Base-by-base conservation (phyloP, 345 rosid species). In the Citrus cavaleriei region DNA sequence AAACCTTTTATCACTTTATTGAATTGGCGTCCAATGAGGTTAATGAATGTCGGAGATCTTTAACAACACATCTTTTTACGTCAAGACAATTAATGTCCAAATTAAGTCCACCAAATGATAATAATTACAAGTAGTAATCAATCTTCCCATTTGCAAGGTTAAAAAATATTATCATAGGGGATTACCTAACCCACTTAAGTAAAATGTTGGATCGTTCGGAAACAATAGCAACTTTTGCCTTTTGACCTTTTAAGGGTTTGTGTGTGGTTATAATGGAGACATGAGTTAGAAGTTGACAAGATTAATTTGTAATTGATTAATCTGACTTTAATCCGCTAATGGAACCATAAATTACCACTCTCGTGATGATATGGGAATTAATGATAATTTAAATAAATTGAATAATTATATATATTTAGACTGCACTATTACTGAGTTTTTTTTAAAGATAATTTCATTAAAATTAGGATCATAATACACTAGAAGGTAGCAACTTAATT, bases 131-230 rank as follows among this genome's bases (percentile, higher is more conserved):
- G 42, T 2, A 27, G 21, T 62, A 46, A 76, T 49, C 51, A 46
- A 46, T 46, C 18, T 3, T 12, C 18, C 51, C 51, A 46, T 46
- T 46, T 46, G 51, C 51, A 46, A 46, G 51, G 51, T 46, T 46
- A 46, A 46, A 46, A 46, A 46, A 46, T 46, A 13, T 46, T 46
- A 67, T 67, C 27, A 35, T 67, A 10, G 18, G 16, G 34, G 14
- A 42, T 69, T 42, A 69, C 5, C 58, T 13, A 69, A 69, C 73
- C 34, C 12, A 38, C n/a, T 75, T 51, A 46, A 64, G 74, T 68
- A 67, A 85, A 72, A 73, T 86, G 88, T 77, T 83, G 4, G 81
- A 79, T 62, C 10, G 79, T 78, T 55, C 42, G 78, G 87, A 28
- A 77, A 72, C 93, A 86, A 64, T 22, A 30, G 42, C 21, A 4